Base-by-base conservation (phyloP, 345 rosid genomes). In the Linum tenue region DNA sequence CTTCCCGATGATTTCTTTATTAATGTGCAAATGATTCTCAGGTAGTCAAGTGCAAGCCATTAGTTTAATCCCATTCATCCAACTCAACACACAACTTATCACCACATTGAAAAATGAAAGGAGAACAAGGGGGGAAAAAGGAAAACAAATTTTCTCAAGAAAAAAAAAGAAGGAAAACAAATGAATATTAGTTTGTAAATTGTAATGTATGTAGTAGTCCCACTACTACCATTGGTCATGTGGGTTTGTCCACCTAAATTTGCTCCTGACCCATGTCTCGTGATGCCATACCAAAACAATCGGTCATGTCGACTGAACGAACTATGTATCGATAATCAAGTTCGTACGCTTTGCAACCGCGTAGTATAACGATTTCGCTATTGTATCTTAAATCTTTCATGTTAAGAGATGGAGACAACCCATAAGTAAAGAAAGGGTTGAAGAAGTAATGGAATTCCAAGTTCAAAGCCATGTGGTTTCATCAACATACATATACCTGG, bases 1-100 rank as follows among this genome's bases (percentile, higher is more conserved):
- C 71, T 68, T 74, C 77, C 73, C 80, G 60, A 68, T 44, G 59
- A 68, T 41, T 55, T 67, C 12, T 74, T 75, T 31, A 65, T 48
- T 22, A 22, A 22, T 56, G 64, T 36, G 56, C 16, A 74, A 55
- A 7, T 5, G 5, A 36, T 8, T 17, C 51, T 50, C 50, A 59
- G 56, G 9, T 69, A 31, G 40, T 37, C 53, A 56, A 11, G 12
- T 48, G 14, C 53, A 48, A 4, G 14, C 6, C 14, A 48, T 48
- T 48, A 48, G 14, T 48, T 48, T 48, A 48, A 48, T 48, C 53
- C 50, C 14, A 22, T 22, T 22, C 31, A 1, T 22, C 31, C 31
- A 22, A 22, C 31, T 22, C 31, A 22, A 22, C 31, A 22, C 31
- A 22, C 31, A 22, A 22, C 31, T 22, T 22, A 22, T 22, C 31